phyloP scores from a whole-genome alignment of 2,329 filamentous ascomycete species.

The Hymenoscyphus occultus region DNA sequence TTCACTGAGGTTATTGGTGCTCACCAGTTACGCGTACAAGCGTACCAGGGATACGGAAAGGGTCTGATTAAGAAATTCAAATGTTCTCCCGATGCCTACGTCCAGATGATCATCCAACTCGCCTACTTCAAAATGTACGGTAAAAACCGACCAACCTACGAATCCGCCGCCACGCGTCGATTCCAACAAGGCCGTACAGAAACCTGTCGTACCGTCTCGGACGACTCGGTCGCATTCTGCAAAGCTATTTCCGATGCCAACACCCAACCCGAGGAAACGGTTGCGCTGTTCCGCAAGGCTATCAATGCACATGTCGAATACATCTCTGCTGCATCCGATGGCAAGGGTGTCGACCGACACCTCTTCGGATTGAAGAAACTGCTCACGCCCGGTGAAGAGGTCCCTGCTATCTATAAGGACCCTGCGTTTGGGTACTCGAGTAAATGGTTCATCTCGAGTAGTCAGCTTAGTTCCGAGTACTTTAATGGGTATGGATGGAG shows the following conservation, averaged over 20 bases:
- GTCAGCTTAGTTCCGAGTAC: constrained; percentile 90
- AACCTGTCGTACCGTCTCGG: constrained; percentile 87
- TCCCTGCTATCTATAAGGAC: constrained; percentile 83
- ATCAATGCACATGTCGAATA: constrained; percentile 83
- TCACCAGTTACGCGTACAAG: constrained; percentile 90
- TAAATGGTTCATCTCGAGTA: constrained; percentile 86
- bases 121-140: constrained; percentile 99
- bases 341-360: constrained; percentile 91
- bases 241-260: constrained; percentile 73
- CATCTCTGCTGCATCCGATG: constrained; percentile 83
- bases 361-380: constrained; percentile 96
- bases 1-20: constrained; percentile 78
- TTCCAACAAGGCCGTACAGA: constrained; percentile 97
- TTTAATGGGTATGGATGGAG: constrained; percentile 99
- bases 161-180: constrained; percentile 89
- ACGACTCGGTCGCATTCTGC: constrained; percentile 90
- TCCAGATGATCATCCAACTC: constrained; percentile 97
- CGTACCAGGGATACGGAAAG: constrained; percentile 97
- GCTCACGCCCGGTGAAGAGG: constrained; percentile 72
- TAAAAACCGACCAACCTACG: constrained; percentile 95
- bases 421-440: constrained; percentile 79
- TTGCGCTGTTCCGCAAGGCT: constrained; percentile 77
- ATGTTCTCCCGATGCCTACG: constrained; percentile 94
- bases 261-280: constrained; percentile 60
- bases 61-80: constrained; percentile 99